Percentiles rank a stretch among this genome's conserved stretches.
Evolutionary conservation across 2,329 filamentous ascomycete species (phyloP).

Genomic region (Lachnum nothofagi): DNA sequence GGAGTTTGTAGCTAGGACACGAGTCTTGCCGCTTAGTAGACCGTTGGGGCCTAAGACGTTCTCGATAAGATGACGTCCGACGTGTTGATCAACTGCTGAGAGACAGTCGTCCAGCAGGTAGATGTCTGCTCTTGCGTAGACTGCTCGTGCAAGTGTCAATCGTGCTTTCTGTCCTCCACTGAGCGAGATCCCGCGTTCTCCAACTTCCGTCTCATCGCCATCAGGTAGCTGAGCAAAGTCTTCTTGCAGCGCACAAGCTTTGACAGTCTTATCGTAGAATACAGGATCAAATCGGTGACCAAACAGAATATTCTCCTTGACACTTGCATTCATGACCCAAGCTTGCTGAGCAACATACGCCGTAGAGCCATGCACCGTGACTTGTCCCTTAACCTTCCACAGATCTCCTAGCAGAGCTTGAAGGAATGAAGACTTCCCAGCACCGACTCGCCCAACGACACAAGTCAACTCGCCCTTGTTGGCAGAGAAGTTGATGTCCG

Average conservation of each 20-base stretch:
- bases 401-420: conserved; percentile 85
- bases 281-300: conserved; percentile 88
- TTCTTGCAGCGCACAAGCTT: conserved; percentile 83
- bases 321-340: conserved; percentile 97
- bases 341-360: conserved; percentile 90
- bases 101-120: conserved; percentile 92
- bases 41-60: conserved; percentile 84
- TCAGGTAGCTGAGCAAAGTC: conserved; percentile 91
- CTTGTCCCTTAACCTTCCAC: conserved; percentile 81
- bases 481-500: conserved; percentile 81
- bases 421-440: conserved; percentile 89
- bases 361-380: conserved; percentile 72
- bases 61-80: conserved; percentile 90
- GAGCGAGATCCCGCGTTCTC: conserved; percentile 91
- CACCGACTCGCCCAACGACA: conserved; percentile 87
- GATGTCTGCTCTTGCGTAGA: conserved; percentile 94
- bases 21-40: conserved; percentile 77
- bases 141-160: conserved; percentile 83
- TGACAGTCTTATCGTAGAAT: conserved; percentile 90
- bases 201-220: conserved; percentile 93
- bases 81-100: conserved; percentile 96
- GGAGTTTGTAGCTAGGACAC: conserved; percentile 90
- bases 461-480: conserved; percentile 92
- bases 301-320: conserved; percentile 95
- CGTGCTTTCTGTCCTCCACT: conserved; percentile 96